Base-by-base conservation (phyloP, 345 rosid species). In the Moricandia arvensis region DNA sequence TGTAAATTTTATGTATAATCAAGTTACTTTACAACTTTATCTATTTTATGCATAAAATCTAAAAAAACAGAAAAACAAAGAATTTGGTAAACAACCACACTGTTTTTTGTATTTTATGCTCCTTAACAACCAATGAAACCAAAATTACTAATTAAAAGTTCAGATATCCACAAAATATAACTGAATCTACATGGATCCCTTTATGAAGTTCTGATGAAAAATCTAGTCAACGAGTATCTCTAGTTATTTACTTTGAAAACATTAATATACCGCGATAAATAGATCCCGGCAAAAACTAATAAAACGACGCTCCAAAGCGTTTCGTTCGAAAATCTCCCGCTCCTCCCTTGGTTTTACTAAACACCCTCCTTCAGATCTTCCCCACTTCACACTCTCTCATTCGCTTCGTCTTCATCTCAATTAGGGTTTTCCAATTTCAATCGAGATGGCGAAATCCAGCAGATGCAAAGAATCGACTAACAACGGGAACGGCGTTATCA, bases 401-500 rank as follows among this genome's bases (percentile, higher is more conserved):
- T n/a, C 8, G 8, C 29, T 55, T 58, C 64, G 4, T 17, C 24
- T 55, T 15, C 34, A 7, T 55, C 62, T 41, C 8, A 24, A 66
- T 74, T 66, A 74, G 78, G 75, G 61, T 37, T 64, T 71, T 31
- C 18, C 24, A 9, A 18, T 30, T 30, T 29, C 43, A 59, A 24
- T 6, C n/a, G 67, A 21, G 37, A 89, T 91, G 98, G 86, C 84
- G 69, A 88, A 78, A 84, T 86, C 81, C 29, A 65, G 67, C 81
- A 86, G 81, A 77, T 69, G 87, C 16, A 89, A 78, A 74, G 81
- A 79, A 17, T 27, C 81, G 1, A 78, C 81, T 0, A 63, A 45
- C n/a, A 51, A 84, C 12, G 96, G 88, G 34, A 90, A 83, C 11
- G 93, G 96, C 1, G 79, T 86, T 74, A 88, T 92, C 0, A 92